Evolutionary conservation across 805 yeast genomes (phyloP).

Genomic region (Metschnikowia matae): DNA sequence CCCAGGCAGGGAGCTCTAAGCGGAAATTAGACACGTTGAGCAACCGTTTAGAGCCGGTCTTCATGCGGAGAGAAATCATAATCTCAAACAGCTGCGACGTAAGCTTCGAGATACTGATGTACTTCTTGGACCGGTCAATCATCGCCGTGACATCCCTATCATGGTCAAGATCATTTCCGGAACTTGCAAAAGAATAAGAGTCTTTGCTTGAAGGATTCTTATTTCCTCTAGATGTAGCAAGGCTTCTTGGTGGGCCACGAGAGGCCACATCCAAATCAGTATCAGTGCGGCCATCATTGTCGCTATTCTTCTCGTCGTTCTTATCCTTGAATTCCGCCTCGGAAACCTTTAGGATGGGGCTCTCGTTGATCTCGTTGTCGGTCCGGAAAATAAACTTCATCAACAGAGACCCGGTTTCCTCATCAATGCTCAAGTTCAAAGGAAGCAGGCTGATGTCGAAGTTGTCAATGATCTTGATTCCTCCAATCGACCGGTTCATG

Average conservation of each 20-base stretch:
- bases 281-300: slow-evolving; percentile 7
- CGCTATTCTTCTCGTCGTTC: slow-evolving; percentile 5
- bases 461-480: slow-evolving; percentile 37
- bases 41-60: slow-evolving; percentile 30
- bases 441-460: slow-evolving; percentile 37
- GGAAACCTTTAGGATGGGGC: slow-evolving; percentile 13
- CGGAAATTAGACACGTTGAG: slow-evolving; percentile 37
- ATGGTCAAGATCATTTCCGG: slow-evolving; percentile 4
- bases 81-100: slow-evolving; percentile 21
- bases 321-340: slow-evolving; percentile 6
- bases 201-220: slow-evolving; percentile 4
- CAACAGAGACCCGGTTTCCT: slow-evolving; percentile 36
- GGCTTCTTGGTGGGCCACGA: background rate
- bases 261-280: slow-evolving; percentile 5
- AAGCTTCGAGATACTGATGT: slow-evolving; percentile 62
- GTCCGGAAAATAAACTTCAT: slow-evolving; percentile 34
- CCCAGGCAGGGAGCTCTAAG: slow-evolving; percentile 32
- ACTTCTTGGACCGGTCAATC: slow-evolving; percentile 71
- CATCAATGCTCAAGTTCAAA: slow-evolving; percentile 36
- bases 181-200: slow-evolving; percentile 4
- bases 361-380: slow-evolving; percentile 8
- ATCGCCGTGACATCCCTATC: slow-evolving; percentile 45
- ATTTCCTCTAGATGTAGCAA: background rate
- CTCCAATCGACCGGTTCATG: slow-evolving; percentile 41
- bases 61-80: slow-evolving; percentile 33